Conservation (phyloP, 495 filamentous ascomycete species). For the Viridothelium virens region DNA sequence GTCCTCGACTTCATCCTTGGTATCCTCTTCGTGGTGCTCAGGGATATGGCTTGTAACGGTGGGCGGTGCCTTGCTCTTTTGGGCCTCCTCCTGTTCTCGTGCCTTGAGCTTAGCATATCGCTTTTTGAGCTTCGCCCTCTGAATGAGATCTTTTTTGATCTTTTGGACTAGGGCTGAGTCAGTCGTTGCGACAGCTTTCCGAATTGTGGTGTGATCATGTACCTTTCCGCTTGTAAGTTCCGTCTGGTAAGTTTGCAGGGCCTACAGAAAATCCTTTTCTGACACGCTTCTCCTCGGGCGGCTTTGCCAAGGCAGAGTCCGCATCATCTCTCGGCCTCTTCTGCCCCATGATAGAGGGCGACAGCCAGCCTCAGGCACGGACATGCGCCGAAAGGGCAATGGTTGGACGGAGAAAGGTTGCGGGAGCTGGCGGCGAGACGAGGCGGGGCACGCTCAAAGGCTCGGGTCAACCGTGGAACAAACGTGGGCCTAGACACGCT, state of each 20-base stretch:
- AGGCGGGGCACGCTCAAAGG: neutral
- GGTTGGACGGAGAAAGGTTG: neutral
- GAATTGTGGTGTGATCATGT: slow-evolving; percentile 14
- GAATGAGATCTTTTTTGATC: slow-evolving; percentile 83
- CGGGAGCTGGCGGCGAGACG: neutral
- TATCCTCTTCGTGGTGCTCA: neutral
- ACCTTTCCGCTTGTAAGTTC: slow-evolving; percentile 87
- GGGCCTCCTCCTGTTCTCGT: slow-evolving; percentile 32
- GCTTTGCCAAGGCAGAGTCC: slow-evolving; percentile 27
- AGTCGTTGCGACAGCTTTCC: slow-evolving; percentile 5
- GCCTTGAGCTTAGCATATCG: slow-evolving; percentile 82
- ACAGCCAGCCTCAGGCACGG: neutral
- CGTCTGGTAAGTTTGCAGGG: slow-evolving; percentile 88
- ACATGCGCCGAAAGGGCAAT: neutral
- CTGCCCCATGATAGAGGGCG: slow-evolving; percentile 11
- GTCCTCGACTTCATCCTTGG: slow-evolving; percentile 16
- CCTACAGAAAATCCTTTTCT: slow-evolving; percentile 71
- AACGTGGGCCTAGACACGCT: neutral
- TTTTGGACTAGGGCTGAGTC: slow-evolving; percentile 60
- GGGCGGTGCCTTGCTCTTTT: neutral
- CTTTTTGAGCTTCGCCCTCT: slow-evolving; percentile 91
- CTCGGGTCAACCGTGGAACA: neutral
- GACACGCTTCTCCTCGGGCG: slow-evolving; percentile 39
- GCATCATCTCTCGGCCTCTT: slow-evolving; percentile 14
- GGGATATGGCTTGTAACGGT: neutral